Evolutionary conservation across 148 eudicot genomes (phyloP), one percentile per base, ranked within the genome.

Genomic region (Amaranthus hypochondriacus): DNA sequence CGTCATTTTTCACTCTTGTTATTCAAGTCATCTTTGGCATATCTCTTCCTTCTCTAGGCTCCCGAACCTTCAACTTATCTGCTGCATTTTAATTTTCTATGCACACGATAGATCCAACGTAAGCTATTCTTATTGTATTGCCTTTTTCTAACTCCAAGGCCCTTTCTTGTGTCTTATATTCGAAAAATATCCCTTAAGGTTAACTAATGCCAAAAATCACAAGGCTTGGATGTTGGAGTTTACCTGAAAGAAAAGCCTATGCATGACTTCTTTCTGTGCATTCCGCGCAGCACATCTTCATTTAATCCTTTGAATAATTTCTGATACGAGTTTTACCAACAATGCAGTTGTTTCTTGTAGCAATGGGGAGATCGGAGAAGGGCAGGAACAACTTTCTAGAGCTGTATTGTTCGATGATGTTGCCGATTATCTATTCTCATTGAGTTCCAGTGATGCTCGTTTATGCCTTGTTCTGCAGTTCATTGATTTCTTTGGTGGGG

Each of bases 401-500:
- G 89, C 80, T 66, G 77, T 92, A 75, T 77, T 92, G 46, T 95
- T 83, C 76, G 97, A 92, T 81, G 99, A 92, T 82, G 81, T 92
- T 74, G 74, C 78, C 53, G 99, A 92, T 63, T 90, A 80, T 78
- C 75, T 95, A 63, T 89, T 92, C 85, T 92, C 99, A 14, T 67
- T 92, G 53, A 88, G 75, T 75, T 87, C 99, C 58, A 68, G 77
- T 18, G 94, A 90, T 79, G 99, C 93, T 54, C 90, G 89, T 18
- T 72, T 92, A 68, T 88, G 90, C 72, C 87, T 95, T 52, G 79
- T 89, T 70, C 77, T 81, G 83, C 96, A 89, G 79, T 92, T 92
- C 76, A 81, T 92, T 62, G 99, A 95, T 71, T 95, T 95, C 83
- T 90, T 79, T 85, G 94, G 93, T 51, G 99, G 93, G 93, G 66